These are phyloP conservation scores for Theileria equi DNA, from an alignment of 169 alveolate species.

Conservation along the genomic window DNA sequence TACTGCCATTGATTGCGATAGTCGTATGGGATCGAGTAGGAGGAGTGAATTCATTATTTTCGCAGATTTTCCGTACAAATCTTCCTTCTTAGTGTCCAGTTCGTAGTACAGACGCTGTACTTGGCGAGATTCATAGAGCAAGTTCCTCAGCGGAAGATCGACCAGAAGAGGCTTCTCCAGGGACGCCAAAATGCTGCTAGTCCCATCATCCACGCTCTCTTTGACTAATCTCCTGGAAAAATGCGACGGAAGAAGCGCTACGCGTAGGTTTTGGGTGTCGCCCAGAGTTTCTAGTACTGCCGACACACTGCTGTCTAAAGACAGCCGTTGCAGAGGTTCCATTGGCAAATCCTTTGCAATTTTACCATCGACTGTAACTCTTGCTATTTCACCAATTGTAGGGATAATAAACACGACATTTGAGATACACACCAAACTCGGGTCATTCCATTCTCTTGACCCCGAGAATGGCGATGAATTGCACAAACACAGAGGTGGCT, in stretches of 20 bases:
- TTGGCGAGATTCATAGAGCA: conserved; percentile 46
- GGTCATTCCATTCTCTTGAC: no score
- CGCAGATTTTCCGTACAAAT: conserved; percentile 16
- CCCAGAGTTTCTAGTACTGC: conserved; percentile 53
- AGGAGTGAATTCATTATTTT: conserved; percentile 17
- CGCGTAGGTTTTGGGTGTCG: conserved; percentile 44
- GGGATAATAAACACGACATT: no score
- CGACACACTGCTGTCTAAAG: conserved; percentile 12
- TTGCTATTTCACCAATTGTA: no score
- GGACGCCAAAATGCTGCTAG: conserved; percentile 11
- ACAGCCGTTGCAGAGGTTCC: conserved; percentile 1
- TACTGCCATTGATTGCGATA: neutral
- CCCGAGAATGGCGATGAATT: no score
- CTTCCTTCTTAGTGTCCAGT: conserved; percentile 25
- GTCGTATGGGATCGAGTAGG: conserved; percentile 53
- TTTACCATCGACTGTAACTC: neutral
- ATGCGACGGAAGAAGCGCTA: conserved; percentile 51
- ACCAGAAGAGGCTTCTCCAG: conserved; percentile 28
- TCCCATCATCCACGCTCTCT: conserved; percentile 32
- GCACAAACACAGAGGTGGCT: no score
- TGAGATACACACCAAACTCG: no score
- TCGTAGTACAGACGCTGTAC: conserved; percentile 59
- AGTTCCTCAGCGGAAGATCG: conserved; percentile 56
- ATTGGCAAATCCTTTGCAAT: neutral
- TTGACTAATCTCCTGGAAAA: conserved; percentile 41